These are phyloP conservation scores for Aspergillus affinis DNA, from an alignment of 495 filamentous ascomycete species.

Conservation along the genomic window DNA sequence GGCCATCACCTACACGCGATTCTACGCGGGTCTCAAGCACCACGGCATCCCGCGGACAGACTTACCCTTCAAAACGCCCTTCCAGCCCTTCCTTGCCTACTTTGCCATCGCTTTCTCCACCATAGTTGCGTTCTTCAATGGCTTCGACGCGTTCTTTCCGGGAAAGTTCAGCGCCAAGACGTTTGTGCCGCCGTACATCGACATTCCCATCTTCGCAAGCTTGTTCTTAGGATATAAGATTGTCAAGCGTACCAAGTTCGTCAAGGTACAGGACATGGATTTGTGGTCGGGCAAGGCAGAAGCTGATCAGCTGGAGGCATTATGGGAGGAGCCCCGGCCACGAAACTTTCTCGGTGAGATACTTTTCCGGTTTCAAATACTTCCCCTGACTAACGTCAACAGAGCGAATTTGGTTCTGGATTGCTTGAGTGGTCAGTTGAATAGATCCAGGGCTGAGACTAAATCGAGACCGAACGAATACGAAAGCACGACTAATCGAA, in stretches of 20 bases:
- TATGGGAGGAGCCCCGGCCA: conserved; percentile 15
- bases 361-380: neutral
- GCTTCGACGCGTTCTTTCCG: conserved; percentile 60
- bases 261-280: conserved; percentile 53
- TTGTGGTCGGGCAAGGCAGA: conserved; percentile 33
- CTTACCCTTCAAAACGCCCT: conserved; percentile 48
- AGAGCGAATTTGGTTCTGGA: conserved; percentile 20
- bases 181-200: conserved; percentile 38
- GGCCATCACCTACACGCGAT: conserved; percentile 54
- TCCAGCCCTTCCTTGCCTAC: conserved; percentile 54
- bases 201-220: conserved; percentile 52
- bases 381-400: neutral
- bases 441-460: no score
- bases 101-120: conserved; percentile 47
- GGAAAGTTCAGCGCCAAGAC: conserved; percentile 33
- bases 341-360: conserved; percentile 15
- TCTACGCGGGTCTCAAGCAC: conserved; percentile 46
- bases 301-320: conserved; percentile 14
- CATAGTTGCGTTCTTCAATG: conserved; percentile 54
- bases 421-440: conserved; percentile 12
- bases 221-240: conserved; percentile 58
- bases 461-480: neutral
- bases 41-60: conserved; percentile 45
- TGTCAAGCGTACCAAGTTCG: conserved; percentile 51
- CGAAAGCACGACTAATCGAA: neutral